Conservation (phyloP, 352 stramenopile genomes). For the Elongisporangium anandrum region DNA sequence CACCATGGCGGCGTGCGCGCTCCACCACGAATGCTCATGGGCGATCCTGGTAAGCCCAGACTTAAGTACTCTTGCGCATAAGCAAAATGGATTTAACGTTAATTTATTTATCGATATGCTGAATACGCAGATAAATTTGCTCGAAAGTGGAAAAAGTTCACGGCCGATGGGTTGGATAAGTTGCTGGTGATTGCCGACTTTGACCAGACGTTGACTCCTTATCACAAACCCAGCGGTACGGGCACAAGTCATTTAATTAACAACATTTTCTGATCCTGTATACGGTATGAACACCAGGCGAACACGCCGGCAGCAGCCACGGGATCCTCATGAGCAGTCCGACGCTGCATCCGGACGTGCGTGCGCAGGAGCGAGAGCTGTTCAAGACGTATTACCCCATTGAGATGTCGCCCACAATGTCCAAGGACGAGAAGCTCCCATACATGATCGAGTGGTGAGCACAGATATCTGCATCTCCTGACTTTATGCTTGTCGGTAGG, state of each 20-base stretch:
- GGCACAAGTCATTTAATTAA: too few species aligned
- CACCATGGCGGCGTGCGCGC: conserved; percentile 12
- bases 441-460: conserved; percentile 55
- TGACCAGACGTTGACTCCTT: conserved; percentile 66
- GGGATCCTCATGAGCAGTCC: conserved; percentile 22
- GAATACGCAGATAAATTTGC: conserved; percentile 49
- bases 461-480: too few species aligned
- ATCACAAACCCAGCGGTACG: conserved; percentile 23
- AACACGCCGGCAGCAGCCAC: conserved; percentile 7
- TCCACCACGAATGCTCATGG: conserved; percentile 19
- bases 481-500: too few species aligned
- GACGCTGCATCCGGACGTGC: conserved; percentile 16
- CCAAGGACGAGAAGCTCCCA: conserved; percentile 57
- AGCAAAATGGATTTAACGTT: neutral
- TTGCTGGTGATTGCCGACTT: conserved; percentile 75
- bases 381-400: conserved; percentile 68
- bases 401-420: conserved; percentile 52
- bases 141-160: conserved; percentile 70
- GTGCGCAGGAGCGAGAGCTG: conserved; percentile 28
- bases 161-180: conserved; percentile 47
- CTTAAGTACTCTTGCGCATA: too few species aligned
- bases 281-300: too few species aligned
- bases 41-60: conserved; percentile 27
- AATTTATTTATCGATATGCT: neutral
- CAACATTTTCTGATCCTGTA: too few species aligned